These are phyloP conservation scores for Cercospora beticola DNA, from an alignment of 2,329 filamentous ascomycete genomes.

Conservation along the genomic window DNA sequence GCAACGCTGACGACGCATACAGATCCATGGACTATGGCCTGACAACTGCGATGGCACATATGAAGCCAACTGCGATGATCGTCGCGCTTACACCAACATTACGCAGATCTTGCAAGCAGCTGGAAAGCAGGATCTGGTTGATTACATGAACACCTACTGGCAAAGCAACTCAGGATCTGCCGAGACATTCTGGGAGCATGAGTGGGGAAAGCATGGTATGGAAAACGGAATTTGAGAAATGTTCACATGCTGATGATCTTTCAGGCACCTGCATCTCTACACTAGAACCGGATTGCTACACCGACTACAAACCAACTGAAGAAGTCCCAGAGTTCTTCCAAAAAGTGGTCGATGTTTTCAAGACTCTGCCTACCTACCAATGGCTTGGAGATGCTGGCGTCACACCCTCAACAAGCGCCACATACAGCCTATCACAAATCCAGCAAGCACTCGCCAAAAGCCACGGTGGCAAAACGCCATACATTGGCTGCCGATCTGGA, in stretches of 20 bases:
- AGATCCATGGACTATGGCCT: constrained; percentile 38
- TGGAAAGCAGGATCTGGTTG: constrained; percentile 57
- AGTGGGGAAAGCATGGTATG: constrained; percentile 12
- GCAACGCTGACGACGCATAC: background rate
- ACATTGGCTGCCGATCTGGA: constrained; percentile 57
- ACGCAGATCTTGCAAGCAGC: constrained; percentile 59
- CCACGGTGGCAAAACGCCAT: constrained; percentile 56
- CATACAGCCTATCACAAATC: constrained; percentile 61
- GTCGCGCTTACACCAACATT: constrained; percentile 65
- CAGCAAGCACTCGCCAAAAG: constrained; percentile 57
- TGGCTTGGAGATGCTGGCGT: constrained; percentile 63
- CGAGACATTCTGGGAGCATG: constrained; percentile 61
- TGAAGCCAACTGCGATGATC: constrained; percentile 63
- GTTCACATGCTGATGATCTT: constrained; percentile 40
- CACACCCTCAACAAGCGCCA: constrained; percentile 53
- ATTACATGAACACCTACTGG: constrained; percentile 71
- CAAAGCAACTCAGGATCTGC: constrained; percentile 65
- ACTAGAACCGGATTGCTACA: constrained; percentile 64
- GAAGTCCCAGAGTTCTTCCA: constrained; percentile 71
- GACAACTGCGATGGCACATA: constrained; percentile 67
- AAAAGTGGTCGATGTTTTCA: constrained; percentile 64
- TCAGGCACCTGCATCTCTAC: constrained; percentile 74
- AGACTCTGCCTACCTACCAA: constrained; percentile 64
- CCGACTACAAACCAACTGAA: constrained; percentile 55
- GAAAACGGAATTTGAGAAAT: too few relatives aligned